Evolutionary conservation across 768 basidiomycete species (phyloP).

Genomic region (Tubosaeta sp.): DNA sequence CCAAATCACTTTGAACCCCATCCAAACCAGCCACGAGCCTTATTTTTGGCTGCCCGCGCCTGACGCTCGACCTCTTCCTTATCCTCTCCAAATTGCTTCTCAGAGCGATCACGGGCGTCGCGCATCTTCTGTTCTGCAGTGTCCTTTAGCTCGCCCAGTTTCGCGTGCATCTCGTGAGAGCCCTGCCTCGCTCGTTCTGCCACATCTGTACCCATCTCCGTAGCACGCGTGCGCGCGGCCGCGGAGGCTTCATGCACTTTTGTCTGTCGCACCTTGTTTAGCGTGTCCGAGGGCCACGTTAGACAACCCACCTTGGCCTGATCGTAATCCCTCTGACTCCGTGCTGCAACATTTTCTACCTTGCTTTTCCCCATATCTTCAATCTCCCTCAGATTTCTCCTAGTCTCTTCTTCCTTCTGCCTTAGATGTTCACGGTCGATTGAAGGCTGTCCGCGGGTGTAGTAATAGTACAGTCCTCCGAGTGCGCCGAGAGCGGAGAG

Average conservation of each 20-base stretch:
- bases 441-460: conserved; percentile 21
- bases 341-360: conserved; percentile 23
- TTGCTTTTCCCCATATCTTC: conserved; percentile 31
- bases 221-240: conserved; percentile 13
- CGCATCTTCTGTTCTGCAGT: conserved; percentile 22
- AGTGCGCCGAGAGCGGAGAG: conserved; percentile 31
- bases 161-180: conserved; percentile 23
- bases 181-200: conserved; percentile 22
- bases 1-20: conserved; percentile 31
- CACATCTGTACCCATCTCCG: conserved; percentile 24
- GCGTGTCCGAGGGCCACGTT: neutral
- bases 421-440: conserved; percentile 22
- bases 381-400: conserved; percentile 24
- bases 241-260: conserved; percentile 15
- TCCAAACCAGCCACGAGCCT: conserved; percentile 36
- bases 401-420: conserved; percentile 32
- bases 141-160: conserved; percentile 22
- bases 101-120: conserved; percentile 23
- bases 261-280: conserved; percentile 9
- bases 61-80: conserved; percentile 26
- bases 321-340: conserved; percentile 32
- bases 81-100: conserved; percentile 26
- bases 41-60: conserved; percentile 21
- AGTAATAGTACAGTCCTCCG: conserved; percentile 37
- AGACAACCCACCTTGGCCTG: conserved; percentile 31